Evolutionary conservation across 495 filamentous ascomycete genomes (phyloP).

Genomic region (Aspergillus cavernicola): DNA sequence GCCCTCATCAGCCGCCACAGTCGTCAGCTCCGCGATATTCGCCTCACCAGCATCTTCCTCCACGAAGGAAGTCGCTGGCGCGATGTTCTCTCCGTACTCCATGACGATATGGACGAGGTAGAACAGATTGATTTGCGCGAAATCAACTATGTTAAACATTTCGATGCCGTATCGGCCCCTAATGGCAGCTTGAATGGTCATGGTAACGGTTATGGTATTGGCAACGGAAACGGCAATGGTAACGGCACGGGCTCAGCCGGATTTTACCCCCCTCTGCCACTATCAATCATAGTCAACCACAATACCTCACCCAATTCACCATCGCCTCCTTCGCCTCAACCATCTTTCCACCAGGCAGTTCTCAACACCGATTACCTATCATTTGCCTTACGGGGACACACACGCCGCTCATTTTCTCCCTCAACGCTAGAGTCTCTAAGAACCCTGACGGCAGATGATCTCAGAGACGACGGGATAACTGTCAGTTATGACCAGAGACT

Average conservation of each 20-base stretch:
- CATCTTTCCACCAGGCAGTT: background rate
- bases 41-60: constrained; percentile 56
- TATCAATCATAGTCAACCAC: background rate
- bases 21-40: constrained; percentile 52
- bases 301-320: too few species aligned
- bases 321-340: too few species aligned
- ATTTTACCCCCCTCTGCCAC: constrained; percentile 10
- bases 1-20: constrained; percentile 53
- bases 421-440: constrained; percentile 23
- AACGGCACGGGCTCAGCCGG: constrained; percentile 4
- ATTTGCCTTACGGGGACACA: constrained; percentile 11
- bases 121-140: constrained; percentile 58
- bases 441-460: constrained; percentile 37
- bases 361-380: constrained; percentile 12
- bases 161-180: constrained; percentile 31
- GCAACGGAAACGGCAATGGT: constrained; percentile 20
- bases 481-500: constrained; percentile 52
- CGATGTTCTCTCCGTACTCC: constrained; percentile 54
- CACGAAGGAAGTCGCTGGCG: constrained; percentile 57
- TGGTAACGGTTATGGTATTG: constrained; percentile 19
- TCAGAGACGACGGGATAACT: constrained; percentile 55
- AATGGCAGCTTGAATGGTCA: constrained; percentile 10
- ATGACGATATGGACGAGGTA: constrained; percentile 54
- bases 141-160: constrained; percentile 64
- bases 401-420: constrained; percentile 22